These are phyloP conservation scores for Crassisporium funariophilum DNA, from an alignment of 768 basidiomycete species.

Conservation along the genomic window DNA sequence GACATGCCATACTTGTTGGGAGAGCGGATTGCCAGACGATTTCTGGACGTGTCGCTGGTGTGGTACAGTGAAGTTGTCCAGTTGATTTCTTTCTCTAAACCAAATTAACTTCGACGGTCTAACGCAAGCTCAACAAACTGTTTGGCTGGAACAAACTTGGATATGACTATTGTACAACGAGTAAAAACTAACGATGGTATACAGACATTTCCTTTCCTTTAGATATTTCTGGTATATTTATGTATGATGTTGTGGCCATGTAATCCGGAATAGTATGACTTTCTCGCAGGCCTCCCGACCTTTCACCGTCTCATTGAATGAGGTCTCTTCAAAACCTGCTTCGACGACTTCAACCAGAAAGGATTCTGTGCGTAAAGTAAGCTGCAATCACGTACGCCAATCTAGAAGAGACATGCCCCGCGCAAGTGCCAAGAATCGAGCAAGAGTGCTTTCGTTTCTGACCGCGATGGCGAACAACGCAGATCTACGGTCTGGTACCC, in stretches of 20 bases:
- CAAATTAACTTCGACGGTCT: no score
- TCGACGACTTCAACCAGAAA: conserved; percentile 15
- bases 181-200: no score
- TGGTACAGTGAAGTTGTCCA: conserved; percentile 59
- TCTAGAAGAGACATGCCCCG: conserved; percentile 26
- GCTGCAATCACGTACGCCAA: not conserved
- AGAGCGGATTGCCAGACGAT: conserved; percentile 59
- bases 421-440: conserved; percentile 42
- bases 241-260: no score
- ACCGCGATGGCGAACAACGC: conserved; percentile 57
- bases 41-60: conserved; percentile 80
- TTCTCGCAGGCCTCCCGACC: conserved; percentile 33
- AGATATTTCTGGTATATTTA: no score
- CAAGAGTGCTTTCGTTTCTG: conserved; percentile 57
- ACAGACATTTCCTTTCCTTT: no score
- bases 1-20: conserved; percentile 67
- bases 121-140: no score
- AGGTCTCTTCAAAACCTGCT: conserved; percentile 9
- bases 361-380: conserved; percentile 8
- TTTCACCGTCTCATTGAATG: conserved; percentile 30
- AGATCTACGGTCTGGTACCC: conserved; percentile 10
- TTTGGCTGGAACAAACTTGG: no score
- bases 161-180: no score
- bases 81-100: conserved; percentile 31
- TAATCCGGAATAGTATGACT: conserved; percentile 50